Base-by-base conservation (phyloP, 345 rosid genomes). In the Hibiscus syriacus region DNA sequence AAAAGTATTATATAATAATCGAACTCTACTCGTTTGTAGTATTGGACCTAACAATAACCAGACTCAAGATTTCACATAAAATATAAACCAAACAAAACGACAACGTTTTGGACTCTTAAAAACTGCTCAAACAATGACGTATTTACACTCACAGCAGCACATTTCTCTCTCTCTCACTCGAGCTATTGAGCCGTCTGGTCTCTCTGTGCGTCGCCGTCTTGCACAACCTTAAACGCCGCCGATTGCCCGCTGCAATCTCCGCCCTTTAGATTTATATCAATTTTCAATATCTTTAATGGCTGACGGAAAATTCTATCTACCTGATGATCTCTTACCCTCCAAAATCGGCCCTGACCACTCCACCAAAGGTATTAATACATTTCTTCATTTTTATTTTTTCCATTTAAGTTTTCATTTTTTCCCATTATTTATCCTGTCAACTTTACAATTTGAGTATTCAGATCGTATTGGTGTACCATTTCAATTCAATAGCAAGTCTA, bases 261-360 rank as follows among this genome's bases (percentile, higher is more conserved):
- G 27, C 45, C 27, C 25, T 56, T 49, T 19, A 38, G 64, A 14
- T 36, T 43, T 5, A n/a, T 12, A 43, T 43, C 48, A 43, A 12
- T 43, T 43, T 12, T 43, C 46, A 0, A 23, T 38, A 4, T 14
- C 17, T 14, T 36, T 26, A 50, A 73, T 70, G 81, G 70, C 63
- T 57, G 68, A 72, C 62, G 32, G 49, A 8, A 76, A 72, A 36
- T 64, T 68, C 57, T 43, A 30, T 49, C 76, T 71, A 7, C 66
- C 75, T n/a, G 75, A 67, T 23, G 72, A 71, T 55, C 72, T 72
- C 56, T 39, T 76, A 29, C 67, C 74, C 19, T 59, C 72, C 67
- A 54, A 63, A 43, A 34, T 54, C 2, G 10, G 41, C 59, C 49
- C 27, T 23, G 65, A 75, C 25, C 66, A n/a, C 32, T 66, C 68